A percentile compares a stretch with the other conserved stretches of the same genome.
phyloP scores from a whole-genome alignment of 441 rosid species.

The Erodium texanum region DNA sequence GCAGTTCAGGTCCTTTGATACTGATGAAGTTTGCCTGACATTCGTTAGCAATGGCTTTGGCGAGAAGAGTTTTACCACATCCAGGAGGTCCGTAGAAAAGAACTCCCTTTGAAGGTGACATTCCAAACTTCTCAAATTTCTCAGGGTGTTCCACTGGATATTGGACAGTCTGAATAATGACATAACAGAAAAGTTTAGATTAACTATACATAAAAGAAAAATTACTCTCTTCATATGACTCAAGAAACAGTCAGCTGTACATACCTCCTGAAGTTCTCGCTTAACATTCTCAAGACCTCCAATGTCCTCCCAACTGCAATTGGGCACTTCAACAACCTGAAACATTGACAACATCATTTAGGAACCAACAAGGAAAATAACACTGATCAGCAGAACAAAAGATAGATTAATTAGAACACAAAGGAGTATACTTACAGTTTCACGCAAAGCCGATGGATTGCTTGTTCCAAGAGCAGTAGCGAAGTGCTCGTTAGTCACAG shows the following conservation, averaged over 20 bases:
- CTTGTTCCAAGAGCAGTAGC: slow-evolving; percentile 19
- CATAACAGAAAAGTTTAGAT: background rate
- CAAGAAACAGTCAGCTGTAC: background rate
- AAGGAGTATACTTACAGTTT: too few relatives aligned
- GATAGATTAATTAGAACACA: too few relatives aligned
- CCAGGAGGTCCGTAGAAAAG: slow-evolving; percentile 21
- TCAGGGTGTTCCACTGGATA: slow-evolving; percentile 13
- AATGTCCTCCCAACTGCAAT: slow-evolving; percentile 19
- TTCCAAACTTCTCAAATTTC: slow-evolving; percentile 9
- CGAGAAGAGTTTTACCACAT: slow-evolving; percentile 19
- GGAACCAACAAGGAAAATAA: background rate
- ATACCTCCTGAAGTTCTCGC: slow-evolving; percentile 21
- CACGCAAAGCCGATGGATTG: slow-evolving; percentile 20
- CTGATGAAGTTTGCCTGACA: slow-evolving; percentile 21
- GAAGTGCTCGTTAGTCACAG: slow-evolving; percentile 18
- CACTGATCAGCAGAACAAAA: too few relatives aligned
- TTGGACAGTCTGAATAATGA: slow-evolving; percentile 15
- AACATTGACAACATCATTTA: background rate
- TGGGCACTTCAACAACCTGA: slow-evolving; percentile 20
- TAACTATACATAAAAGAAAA: background rate
- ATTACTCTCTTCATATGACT: background rate
- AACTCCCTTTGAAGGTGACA: slow-evolving; percentile 19
- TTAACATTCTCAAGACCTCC: slow-evolving; percentile 21
- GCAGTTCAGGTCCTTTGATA: slow-evolving; percentile 19
- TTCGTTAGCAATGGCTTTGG: slow-evolving; percentile 21